Evolutionary conservation across 2,329 filamentous ascomycete genomes (phyloP), one percentile per base, ranked within the genome.

Genomic region (Coniochaeta sp.): DNA sequence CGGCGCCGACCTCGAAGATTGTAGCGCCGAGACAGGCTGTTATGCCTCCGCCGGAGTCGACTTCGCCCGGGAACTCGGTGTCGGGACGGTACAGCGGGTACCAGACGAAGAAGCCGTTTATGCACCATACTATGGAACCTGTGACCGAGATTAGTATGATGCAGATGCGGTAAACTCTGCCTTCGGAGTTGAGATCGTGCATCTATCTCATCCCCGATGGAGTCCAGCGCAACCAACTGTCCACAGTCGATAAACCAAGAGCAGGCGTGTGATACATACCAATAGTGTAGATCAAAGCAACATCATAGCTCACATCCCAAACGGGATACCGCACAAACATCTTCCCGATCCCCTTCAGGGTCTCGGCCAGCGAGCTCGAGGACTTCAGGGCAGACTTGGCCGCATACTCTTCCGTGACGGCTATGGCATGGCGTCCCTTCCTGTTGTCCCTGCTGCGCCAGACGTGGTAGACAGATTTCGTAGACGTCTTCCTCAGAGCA

Each of bases 11-110:
- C 64, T 87, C 85, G 68, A 90, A 89, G 7, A 89, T 73, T 0
- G 84, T 87, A 0, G 86, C 86, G 4, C 87, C 87, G n/a, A 89
- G 77, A 65, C 88, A 84, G 0, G 84, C 85, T 0, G 82, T 84
- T 24, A 88, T 77, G 1, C 86, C 88, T 3, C 83, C 86, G 0
- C 76, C 87, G 63, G 75, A 74, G 8, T 75, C 62, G 1, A 74
- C 71, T 69, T 89, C 86, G 32, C 76, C 76, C 0, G 72, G 52
- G 65, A 89, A 89, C 60, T 80, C 77, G 0, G 79, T 79, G 0
- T 68, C 73, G 0, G 86, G 85, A 7, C 73, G 70, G 26, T 75
- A 74, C 1, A 86, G 71, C 0, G 88, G 88, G 1, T 89, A 74
- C 76, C 81, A 88, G 5, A 80, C 79, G 67, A 89, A 89, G 69